Base-by-base conservation (phyloP, 257 asterid genomes). In the Nyctanthes arbortristis region DNA sequence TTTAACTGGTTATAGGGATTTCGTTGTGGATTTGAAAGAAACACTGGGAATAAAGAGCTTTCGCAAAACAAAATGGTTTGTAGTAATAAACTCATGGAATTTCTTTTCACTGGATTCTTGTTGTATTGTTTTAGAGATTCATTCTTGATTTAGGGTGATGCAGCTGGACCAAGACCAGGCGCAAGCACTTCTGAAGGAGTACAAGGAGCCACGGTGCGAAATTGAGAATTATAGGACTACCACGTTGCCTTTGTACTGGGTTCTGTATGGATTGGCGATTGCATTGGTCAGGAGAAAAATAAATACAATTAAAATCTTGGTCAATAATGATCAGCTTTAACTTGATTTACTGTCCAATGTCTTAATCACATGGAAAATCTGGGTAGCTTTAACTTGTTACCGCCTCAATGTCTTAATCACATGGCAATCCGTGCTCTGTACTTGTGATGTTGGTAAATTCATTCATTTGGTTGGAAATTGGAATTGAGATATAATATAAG, bases 61-160 rank as follows among this genome's bases (percentile, higher is more conserved):
- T 86, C 97, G 85, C 77, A 81, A 81, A 67, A 87, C 96, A 49
- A 91, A 86, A 79, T 93, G 99, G 99, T 92, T 86, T 75, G 85
- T 81, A 66, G 69, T 55, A 22, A 57, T 72, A 63, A 64, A 63
- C 31, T 24, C 18, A 35, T 69, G 49, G 71, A 55, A 76, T 63
- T 45, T 39, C 34, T 64, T 61, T 73, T 0, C 65, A 33, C 39
- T 70, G 39, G 71, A 59, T 72, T 62, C 0, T 71, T 16, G 25
- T 60, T 81, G 12, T 43, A 28, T 47, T 43, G 74, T 64, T 65
- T 61, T 74, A 25, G 67, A 27, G 39, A 62, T 69, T 29, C 45
- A 40, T 25, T 75, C 49, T 34, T 70, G 73, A 70, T 63, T 67
- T 74, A 93, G 99, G 99, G 80, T 87, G 29, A 78, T 93, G 93